phyloP scores from a whole-genome alignment of 805 yeast species.

The Candida nanaspora region DNA sequence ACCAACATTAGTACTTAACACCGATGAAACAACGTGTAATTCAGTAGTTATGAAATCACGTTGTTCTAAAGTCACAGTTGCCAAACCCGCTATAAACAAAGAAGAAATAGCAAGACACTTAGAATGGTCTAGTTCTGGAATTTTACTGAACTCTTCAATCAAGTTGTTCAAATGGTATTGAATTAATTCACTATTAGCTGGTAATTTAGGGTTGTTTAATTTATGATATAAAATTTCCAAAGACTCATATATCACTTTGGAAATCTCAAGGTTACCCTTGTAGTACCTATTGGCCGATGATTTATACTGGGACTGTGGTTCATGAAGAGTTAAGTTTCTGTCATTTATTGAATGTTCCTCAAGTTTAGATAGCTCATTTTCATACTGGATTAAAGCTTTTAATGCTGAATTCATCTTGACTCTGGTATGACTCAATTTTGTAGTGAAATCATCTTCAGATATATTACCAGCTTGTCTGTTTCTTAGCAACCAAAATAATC shows the following conservation, averaged over 20 bases:
- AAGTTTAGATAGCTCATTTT: conserved; percentile 16
- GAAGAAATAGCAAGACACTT: conserved; percentile 11
- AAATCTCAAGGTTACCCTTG: conserved; percentile 8
- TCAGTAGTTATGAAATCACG: conserved; percentile 22
- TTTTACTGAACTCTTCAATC: conserved; percentile 7
- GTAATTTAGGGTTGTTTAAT: conserved; percentile 11
- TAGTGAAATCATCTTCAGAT: background rate
- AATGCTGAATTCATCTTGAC: conserved; percentile 20
- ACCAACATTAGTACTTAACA: conserved; percentile 8
- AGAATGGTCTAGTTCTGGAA: conserved; percentile 2
- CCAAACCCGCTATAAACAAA: conserved; percentile 22
- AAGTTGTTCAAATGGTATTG: conserved; percentile 21
- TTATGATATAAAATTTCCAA: conserved; percentile 20
- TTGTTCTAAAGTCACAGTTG: conserved; percentile 15
- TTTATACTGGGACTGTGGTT: background rate
- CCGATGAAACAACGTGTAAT: conserved; percentile 10
- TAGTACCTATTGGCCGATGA: background rate
- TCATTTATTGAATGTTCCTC: background rate
- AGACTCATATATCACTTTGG: conserved; percentile 19
- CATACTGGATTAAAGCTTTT: conserved; percentile 24
- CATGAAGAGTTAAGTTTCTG: background rate
- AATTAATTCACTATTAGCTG: conserved; percentile 15
- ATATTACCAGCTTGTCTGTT: conserved; percentile 1
- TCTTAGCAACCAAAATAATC: conserved; percentile 29
- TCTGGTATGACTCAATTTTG: conserved; percentile 6